Evolutionary conservation across 2,329 filamentous ascomycete species (phyloP).

Genomic region (Colletotrichum destructivum): DNA sequence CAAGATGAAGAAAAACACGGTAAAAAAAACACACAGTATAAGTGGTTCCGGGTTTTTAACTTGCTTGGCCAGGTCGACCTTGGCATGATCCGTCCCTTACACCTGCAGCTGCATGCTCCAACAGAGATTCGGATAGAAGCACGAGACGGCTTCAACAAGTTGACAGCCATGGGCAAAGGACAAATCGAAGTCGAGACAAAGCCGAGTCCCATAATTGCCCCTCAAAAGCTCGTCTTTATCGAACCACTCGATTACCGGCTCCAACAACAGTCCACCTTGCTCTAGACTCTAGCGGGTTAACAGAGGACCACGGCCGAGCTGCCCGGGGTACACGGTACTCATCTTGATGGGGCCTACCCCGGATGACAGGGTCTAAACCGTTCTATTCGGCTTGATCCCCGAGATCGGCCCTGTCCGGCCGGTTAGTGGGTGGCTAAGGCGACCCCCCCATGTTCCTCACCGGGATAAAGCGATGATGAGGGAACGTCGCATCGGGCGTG

Average conservation of each 20-base stretch:
- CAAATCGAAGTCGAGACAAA: neutral
- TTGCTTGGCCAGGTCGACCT: neutral
- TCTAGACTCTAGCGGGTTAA: neutral
- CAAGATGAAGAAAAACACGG: too few species aligned
- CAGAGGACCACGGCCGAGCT: neutral
- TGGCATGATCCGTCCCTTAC: neutral
- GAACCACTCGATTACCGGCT: neutral
- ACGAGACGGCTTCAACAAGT: too few species aligned
- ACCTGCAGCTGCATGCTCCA: neutral
- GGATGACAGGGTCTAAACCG: neutral
- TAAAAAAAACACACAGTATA: too few species aligned
- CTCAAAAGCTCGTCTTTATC: neutral
- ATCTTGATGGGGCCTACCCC: neutral
- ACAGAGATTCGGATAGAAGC: neutral
- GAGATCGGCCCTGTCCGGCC: neutral
- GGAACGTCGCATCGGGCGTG: neutral
- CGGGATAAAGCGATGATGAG: neutral
- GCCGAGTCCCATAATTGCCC: neutral
- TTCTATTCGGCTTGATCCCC: conserved; percentile 5
- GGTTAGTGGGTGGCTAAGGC: neutral
- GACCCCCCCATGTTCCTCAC: neutral
- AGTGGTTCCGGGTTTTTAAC: too few species aligned
- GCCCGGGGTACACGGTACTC: too few species aligned
- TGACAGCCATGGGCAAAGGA: too few species aligned
- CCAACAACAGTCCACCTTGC: neutral